Evolutionary conservation across 768 basidiomycete species (phyloP).

Genomic region (Chalciporus pseudorubinellus): DNA sequence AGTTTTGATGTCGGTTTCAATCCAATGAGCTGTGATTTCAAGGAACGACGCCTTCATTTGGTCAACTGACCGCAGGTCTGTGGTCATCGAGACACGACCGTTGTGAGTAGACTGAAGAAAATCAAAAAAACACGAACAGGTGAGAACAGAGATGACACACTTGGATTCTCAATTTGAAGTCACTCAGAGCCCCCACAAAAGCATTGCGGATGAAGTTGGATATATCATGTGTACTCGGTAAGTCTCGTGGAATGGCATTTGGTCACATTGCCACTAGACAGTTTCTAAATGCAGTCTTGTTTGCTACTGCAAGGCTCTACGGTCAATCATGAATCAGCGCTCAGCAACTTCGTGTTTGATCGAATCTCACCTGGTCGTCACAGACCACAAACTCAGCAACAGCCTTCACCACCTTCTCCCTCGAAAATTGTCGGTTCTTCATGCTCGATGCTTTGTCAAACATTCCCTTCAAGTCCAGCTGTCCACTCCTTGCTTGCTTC

Average conservation of each 20-base stretch:
- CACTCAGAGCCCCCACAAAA: constrained; percentile 6
- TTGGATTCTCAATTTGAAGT: constrained; percentile 1
- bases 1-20: background rate
- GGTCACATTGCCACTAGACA: constrained; percentile 19
- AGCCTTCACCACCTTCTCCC: constrained; percentile 7
- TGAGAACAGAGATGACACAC: constrained; percentile 2
- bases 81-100: constrained; percentile 11
- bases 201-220: constrained; percentile 17
- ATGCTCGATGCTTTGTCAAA: background rate
- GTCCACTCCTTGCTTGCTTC: background rate
- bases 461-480: background rate
- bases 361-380: constrained; percentile 15
- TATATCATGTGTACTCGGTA: constrained; percentile 17
- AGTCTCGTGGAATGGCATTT: background rate
- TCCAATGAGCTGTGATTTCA: constrained; percentile 21
- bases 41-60: constrained; percentile 23
- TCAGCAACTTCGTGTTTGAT: too few species aligned
- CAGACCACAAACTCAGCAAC: constrained; percentile 14
- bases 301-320: background rate
- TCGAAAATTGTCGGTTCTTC: too few species aligned
- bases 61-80: constrained; percentile 17
- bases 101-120: background rate
- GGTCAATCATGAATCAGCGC: too few species aligned
- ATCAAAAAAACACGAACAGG: too few species aligned
- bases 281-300: constrained; percentile 16